Evolutionary conservation across 306 rosid species (phyloP), one percentile per base, ranked within the genome.

Genomic region (Trifolium fragiferum): DNA sequence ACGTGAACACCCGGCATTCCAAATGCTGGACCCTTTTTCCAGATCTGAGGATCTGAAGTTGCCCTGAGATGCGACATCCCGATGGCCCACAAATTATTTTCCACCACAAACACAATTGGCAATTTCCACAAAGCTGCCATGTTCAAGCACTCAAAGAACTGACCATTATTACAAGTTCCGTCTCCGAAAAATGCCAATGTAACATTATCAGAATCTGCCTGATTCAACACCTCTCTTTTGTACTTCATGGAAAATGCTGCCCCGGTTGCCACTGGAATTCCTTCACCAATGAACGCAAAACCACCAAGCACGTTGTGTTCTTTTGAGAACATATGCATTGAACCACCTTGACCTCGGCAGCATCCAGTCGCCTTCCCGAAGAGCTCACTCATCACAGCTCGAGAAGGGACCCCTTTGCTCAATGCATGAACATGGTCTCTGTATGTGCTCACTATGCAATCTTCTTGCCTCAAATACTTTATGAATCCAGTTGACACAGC

Each of bases 1-100:
- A 95, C 99, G 82, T 95, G 98, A 68, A 92, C 76, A n/a, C 98
- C 99, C 0, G 99, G 98, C 97, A 95, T 92, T 62, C 99, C 99
- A 62, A 95, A 95, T 15, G 99, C 99, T 9, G 95, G 98, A 30
- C 99, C 99, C 76, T 95, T 95, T 84, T 95, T 95, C 96, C 97
- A 95, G 81, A 95, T 95, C 82, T 90, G 88, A 9, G 99, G 99
- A 85, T 92, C 99, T 9, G 99, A 95, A 74, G 99, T 92, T 33
- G 99, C 92, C 68, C 99, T 90, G 68, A 95, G 41, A 83, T 95
- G 99, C 0, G 98, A 92, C 99, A 95, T 95, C 47, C 99, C 99
- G 82, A 95, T 95, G 49, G 99, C 99, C 99, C 99, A 95, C 84
- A 95, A 79, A 76, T 95, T 95, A 76, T 95, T 95, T 84, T 95